phyloP scores from a whole-genome alignment of 345 rosid species.

The Cardamine chenopodiifolia region DNA sequence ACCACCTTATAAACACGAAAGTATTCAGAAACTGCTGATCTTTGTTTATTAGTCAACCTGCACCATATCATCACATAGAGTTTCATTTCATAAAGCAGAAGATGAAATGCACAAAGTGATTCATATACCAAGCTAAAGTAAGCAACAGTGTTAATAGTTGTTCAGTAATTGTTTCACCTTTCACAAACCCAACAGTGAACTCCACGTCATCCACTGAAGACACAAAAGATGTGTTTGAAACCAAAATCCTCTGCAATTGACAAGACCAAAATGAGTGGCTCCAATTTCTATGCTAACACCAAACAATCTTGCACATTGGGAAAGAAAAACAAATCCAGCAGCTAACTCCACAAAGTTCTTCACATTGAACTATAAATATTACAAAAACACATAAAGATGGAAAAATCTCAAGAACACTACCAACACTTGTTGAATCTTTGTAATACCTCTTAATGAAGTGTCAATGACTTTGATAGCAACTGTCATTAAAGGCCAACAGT shows the following conservation, averaged over 20 bases:
- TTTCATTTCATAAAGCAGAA: conserved; percentile 1
- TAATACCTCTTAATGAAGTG: conserved; percentile 75
- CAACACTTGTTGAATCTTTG: neutral
- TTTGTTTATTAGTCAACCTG: conserved; percentile 89
- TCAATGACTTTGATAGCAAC: conserved; percentile 86
- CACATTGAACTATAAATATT: no score
- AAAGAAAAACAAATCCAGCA: neutral
- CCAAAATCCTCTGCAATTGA: conserved; percentile 84
- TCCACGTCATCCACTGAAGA: conserved; percentile 92
- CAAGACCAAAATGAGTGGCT: conserved; percentile 10
- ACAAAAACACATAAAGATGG: neutral
- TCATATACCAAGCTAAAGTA: neutral
- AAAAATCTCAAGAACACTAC: neutral
- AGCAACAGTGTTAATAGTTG: neutral
- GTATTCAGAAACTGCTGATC: conserved; percentile 88
- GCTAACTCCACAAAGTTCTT: neutral
- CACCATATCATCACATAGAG: conserved; percentile 16
- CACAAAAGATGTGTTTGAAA: conserved; percentile 91
- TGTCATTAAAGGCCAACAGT: conserved; percentile 94
- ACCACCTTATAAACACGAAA: conserved; percentile 81
- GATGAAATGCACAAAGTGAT: neutral
- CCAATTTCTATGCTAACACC: neutral
- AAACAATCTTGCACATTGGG: neutral
- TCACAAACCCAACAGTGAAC: conserved; percentile 99
- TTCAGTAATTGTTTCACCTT: conserved; percentile 52